A percentile compares a stretch with the other conserved stretches of the same genome.
Conservation (phyloP, 2,329 filamentous ascomycete genomes). For the Trichoderma breve region DNA sequence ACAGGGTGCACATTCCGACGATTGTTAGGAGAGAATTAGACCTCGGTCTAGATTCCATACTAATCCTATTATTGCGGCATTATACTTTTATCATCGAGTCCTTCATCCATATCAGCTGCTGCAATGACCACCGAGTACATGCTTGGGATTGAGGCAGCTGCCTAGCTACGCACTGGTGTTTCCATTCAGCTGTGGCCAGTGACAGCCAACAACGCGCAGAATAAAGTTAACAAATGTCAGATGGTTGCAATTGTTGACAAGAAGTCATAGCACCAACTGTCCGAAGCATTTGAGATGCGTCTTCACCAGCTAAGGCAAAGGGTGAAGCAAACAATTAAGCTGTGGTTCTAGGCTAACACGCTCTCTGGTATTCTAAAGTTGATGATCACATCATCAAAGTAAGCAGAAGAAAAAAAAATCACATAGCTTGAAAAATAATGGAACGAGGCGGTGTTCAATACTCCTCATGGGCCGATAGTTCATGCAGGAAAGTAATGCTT, state of each 20-base stretch:
- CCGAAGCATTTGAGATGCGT: not conserved
- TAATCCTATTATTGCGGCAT: not conserved
- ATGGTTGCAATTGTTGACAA: not conserved
- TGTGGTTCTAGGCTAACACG: not conserved
- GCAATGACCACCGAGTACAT: not conserved
- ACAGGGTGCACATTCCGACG: not conserved
- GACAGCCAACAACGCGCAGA: not conserved
- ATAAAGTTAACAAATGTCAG: not conserved
- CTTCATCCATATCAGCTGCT: not conserved
- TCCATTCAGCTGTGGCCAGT: not conserved
- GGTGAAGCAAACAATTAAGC: not conserved
- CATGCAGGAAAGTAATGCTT: not conserved
- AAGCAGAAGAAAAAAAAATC: not conserved
- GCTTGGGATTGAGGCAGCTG: not conserved
- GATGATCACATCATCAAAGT: not conserved
- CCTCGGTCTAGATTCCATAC: not conserved
- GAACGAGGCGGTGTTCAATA: not conserved
- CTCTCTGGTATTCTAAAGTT: not conserved
- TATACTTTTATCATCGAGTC: not conserved
- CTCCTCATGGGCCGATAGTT: not conserved
- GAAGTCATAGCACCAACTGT: not conserved
- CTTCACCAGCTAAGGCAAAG: not conserved
- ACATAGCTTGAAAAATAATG: not conserved
- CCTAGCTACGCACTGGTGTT: not conserved
- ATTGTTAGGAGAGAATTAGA: not conserved